A percentile compares a stretch with the other conserved stretches of the same genome.
phyloP scores from a whole-genome alignment of 371 early-diverging fungal species.

The Cokeromyces recurvatus region DNA sequence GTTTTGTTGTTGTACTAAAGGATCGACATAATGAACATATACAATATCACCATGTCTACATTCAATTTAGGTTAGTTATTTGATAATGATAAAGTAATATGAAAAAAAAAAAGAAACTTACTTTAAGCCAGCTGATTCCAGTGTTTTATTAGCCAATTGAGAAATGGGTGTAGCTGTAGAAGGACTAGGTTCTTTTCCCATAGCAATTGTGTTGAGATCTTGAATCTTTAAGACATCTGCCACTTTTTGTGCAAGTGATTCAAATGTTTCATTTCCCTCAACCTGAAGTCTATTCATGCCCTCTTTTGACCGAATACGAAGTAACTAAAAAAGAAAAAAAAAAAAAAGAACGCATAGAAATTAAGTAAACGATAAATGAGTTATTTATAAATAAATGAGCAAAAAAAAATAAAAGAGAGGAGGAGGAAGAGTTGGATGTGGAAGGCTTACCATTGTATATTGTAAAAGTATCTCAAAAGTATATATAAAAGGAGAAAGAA shows the following conservation, averaged over 20 bases:
- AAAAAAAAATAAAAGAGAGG: too few relatives aligned
- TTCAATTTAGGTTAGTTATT: background rate
- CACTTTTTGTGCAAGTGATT: slow-evolving; percentile 56
- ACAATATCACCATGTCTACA: slow-evolving; percentile 81
- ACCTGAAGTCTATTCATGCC: slow-evolving; percentile 79
- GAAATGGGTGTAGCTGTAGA: slow-evolving; percentile 35
- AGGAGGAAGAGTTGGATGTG: too few relatives aligned
- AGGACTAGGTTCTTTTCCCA: slow-evolving; percentile 47
- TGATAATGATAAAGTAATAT: too few relatives aligned
- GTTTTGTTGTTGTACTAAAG: slow-evolving; percentile 14
- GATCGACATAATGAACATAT: slow-evolving; percentile 54
- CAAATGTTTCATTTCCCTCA: slow-evolving; percentile 52
- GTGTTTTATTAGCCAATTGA: slow-evolving; percentile 36
- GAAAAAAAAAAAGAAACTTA: slow-evolving; percentile 11
- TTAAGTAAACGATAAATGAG: too few relatives aligned
- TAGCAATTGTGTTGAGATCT: slow-evolving; percentile 43
- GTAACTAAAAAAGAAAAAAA: too few relatives aligned
- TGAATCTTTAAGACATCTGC: slow-evolving; percentile 32
- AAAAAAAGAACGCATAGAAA: too few relatives aligned
- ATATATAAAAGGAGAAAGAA: too few relatives aligned
- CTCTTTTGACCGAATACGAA: slow-evolving; percentile 80
- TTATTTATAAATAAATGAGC: too few relatives aligned
- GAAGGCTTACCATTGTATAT: too few relatives aligned
- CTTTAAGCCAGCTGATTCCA: slow-evolving; percentile 43
- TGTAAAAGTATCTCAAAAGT: too few relatives aligned